Base-by-base conservation (phyloP, 352 stramenopile genomes). In the Aphanomyces invadans region DNA sequence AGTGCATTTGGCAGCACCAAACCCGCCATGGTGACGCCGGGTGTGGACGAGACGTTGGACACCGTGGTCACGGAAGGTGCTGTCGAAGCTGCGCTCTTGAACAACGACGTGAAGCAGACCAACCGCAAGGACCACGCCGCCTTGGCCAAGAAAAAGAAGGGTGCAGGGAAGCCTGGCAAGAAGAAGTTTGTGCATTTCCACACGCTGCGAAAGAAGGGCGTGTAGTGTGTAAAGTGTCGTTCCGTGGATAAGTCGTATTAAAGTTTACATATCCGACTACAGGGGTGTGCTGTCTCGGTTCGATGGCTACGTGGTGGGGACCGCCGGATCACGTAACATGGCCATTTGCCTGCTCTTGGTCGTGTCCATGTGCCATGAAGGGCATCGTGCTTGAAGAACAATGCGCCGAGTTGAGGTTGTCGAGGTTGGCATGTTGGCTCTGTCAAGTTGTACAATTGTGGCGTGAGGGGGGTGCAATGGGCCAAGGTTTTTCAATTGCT, bases 151-250 rank as follows among this genome's bases (percentile, higher is more conserved):
- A 86, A 87, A 68, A 63, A 71, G 48, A 81, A 85, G 70, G 80
- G 82, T 68, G 45, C 19, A 1, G 60, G 28, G 32, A 88, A 85
- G 70, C 65, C 69, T 49, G 67, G 33, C 32, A 92, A 92, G 63
- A 70, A 69, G 31, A 72, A 72, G 72, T 90, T 92, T 45, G 76
- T 94, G 68, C 83, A 90, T 71, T 92, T 94, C 74, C 83, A 94
- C 76, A 78, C 79, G 55, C 74, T 92, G 44, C 85, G 85, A 65
- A 94, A 94, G 78, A 94, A 94, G 75, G 85, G 85, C 56, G 81
- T 88, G 72, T 92, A 54, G 46, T 25, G n/a, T n/a, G n/a, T n/a
- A n/a, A n/a, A n/a, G n/a, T n/a, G n/a, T n/a, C n/a, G n/a, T n/a
- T n/a, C n/a, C n/a, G n/a, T n/a, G n/a, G n/a, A n/a, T n/a, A 54